Evolutionary conservation across 1,284 basidiomycete genomes (phyloP), one percentile per base, ranked within the genome.

Genomic region (Porodaedalea pini): DNA sequence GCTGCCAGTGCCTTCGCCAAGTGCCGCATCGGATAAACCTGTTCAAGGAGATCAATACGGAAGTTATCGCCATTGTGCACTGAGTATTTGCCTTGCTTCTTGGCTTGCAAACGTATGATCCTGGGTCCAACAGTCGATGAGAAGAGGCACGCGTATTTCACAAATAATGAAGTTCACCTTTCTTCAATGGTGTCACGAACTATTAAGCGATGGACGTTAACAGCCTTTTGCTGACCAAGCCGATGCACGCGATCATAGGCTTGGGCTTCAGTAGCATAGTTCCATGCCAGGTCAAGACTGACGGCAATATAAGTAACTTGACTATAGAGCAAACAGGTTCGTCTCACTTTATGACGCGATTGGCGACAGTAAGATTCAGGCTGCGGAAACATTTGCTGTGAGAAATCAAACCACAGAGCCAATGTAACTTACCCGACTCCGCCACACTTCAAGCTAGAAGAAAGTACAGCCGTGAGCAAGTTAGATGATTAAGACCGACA

Each of bases 221-320:
- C 88, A 43, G 79, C 69, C 65, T 86, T 86, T 61, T 83, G 78
- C 65, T 89, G 86, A 0, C 86, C 86, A 37, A 86, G 78, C n/a
- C 85, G 79, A 70, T 88, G 85, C 13, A 75, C 78, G 61, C 83
- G 78, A 67, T 87, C 84, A 57, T 86, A 88, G 4, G 84, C 84
- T 62, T 88, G 82, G 0, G 75, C 75, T 64, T 88, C 86, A 0
- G 82, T 74, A 0, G 87, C 86, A 57, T 78, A 84, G 61, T 83
- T 85, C 85, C 85, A 87, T n/a, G 80, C 81, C 25, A 87, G 69
- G 66, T 88, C 86, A 74, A 89, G 77, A 65, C 83, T 86, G 37
- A 1, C 3, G 8, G 57, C 8, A 39, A 21, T n/a, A 19, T 7
- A 5, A 17, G 56, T 40, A 15, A 27, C 54, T 37, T 11, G 31